Evolutionary conservation across 192 early-diverging fungal species (phyloP).

Genomic region (Backusella psychrophila): DNA sequence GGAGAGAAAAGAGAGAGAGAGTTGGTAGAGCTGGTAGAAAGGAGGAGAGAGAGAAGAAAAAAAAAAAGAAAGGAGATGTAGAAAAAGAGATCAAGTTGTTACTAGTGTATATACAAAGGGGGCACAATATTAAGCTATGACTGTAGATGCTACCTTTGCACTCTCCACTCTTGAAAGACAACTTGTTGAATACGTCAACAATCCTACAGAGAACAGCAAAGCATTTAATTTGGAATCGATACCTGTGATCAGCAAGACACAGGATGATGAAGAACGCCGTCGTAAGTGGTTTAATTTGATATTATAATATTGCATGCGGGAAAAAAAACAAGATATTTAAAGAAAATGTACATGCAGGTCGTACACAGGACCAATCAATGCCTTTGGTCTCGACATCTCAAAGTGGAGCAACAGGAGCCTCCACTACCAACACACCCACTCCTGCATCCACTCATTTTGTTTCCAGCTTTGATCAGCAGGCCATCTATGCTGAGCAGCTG

Average conservation of each 20-base stretch:
- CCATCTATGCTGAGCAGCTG: constrained; percentile 74
- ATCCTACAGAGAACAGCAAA: constrained; percentile 55
- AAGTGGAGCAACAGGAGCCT: background rate
- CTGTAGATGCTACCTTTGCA: constrained; percentile 78
- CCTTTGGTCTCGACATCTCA: background rate
- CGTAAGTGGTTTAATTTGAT: constrained; percentile 39
- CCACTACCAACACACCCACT: background rate
- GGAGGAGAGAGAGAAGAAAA: background rate
- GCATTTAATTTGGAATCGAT: constrained; percentile 81
- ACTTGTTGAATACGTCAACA: constrained; percentile 83
- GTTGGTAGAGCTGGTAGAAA: background rate
- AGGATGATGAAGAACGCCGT: constrained; percentile 80
- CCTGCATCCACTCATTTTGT: background rate
- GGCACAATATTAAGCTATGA: background rate
- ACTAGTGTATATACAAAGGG: too few relatives aligned
- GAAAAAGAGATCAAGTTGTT: background rate
- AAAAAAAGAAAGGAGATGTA: background rate
- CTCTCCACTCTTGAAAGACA: constrained; percentile 83
- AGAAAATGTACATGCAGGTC: background rate
- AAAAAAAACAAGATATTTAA: too few relatives aligned
- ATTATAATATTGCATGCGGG: too few relatives aligned
- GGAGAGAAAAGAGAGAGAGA: background rate
- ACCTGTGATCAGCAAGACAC: constrained; percentile 80
- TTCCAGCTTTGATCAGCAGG: constrained; percentile 58
- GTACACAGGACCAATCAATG: background rate